A percentile compares a stretch with the other conserved stretches of the same genome.
Evolutionary conservation across 2,329 filamentous ascomycete species (phyloP).

Genomic region (Monosporascus sp.): DNA sequence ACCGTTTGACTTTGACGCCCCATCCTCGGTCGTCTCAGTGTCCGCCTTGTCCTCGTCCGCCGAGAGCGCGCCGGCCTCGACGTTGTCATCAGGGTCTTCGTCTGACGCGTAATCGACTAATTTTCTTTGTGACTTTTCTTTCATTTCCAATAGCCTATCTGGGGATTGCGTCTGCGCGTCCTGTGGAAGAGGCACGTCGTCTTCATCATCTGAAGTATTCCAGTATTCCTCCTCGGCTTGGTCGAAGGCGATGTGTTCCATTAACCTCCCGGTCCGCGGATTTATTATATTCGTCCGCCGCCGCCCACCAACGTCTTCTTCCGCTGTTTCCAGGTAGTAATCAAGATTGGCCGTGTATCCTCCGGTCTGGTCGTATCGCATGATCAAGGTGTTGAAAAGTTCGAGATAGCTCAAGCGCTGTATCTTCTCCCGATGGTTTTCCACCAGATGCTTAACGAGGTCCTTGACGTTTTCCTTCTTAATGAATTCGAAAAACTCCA

Average conservation of each 20-base stretch:
- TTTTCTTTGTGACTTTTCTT: slow-evolving; percentile 61
- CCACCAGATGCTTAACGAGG: slow-evolving; percentile 76
- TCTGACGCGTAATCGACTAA: slow-evolving; percentile 92
- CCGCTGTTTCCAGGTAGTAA: slow-evolving; percentile 63
- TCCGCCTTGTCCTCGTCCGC: slow-evolving; percentile 20
- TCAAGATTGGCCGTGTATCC: slow-evolving; percentile 62
- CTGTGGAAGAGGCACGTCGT: slow-evolving; percentile 46
- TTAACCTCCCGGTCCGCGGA: slow-evolving; percentile 51
- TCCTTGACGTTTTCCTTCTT: slow-evolving; percentile 76
- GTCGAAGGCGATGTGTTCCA: slow-evolving; percentile 71
- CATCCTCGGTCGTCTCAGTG: slow-evolving; percentile 19
- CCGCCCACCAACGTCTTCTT: slow-evolving; percentile 46
- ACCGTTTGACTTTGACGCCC: slow-evolving; percentile 27
- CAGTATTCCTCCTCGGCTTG: slow-evolving; percentile 89
- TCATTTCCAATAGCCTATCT: slow-evolving; percentile 36
- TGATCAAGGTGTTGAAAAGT: slow-evolving; percentile 72
- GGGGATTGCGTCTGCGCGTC: slow-evolving; percentile 11
- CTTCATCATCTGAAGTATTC: slow-evolving; percentile 81
- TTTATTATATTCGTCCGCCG: slow-evolving; percentile 33
- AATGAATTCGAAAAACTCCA: slow-evolving; percentile 91
- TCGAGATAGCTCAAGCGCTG: slow-evolving; percentile 74
- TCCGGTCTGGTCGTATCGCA: slow-evolving; percentile 73
- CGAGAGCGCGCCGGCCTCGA: slow-evolving; percentile 39
- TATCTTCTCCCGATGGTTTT: slow-evolving; percentile 75
- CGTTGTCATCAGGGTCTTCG: slow-evolving; percentile 69